Evolutionary conservation across 805 yeast species (phyloP).

Genomic region (Candida cerambycidarum): DNA sequence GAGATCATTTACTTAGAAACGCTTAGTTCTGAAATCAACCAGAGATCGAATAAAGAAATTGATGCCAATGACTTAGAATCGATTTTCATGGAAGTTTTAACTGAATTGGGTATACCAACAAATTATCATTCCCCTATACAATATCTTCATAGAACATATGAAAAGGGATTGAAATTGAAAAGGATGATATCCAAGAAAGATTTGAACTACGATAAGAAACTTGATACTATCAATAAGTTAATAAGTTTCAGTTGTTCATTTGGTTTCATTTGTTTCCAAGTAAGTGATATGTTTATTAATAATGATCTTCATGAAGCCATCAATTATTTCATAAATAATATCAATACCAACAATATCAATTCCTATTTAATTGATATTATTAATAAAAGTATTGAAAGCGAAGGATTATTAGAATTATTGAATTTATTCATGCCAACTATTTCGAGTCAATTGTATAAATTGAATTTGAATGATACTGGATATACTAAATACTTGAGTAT

Average conservation of each 20-base stretch:
- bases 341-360: constrained; percentile 18
- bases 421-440: constrained; percentile 50
- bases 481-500: constrained; percentile 55
- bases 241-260: constrained; percentile 55
- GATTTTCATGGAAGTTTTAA: constrained; percentile 53
- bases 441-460: constrained; percentile 32
- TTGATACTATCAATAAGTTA: constrained; percentile 46
- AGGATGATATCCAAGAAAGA: constrained; percentile 45
- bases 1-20: constrained; percentile 23
- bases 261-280: constrained; percentile 67
- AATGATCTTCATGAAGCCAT: constrained; percentile 33
- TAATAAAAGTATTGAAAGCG: constrained; percentile 64
- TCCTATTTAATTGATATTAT: constrained; percentile 56
- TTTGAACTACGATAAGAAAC: constrained; percentile 34
- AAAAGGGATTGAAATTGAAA: constrained; percentile 37
- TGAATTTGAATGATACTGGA: constrained; percentile 50
- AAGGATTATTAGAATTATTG: constrained; percentile 58
- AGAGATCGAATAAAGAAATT: constrained; percentile 16
- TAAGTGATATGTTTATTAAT: constrained; percentile 59
- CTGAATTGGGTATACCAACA: constrained; percentile 51
- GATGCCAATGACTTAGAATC: constrained; percentile 44
- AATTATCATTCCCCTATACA: constrained; percentile 38
- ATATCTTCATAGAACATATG: constrained; percentile 50
- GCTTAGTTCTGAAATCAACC: constrained; percentile 22
- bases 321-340: constrained; percentile 22